phyloP scores from a whole-genome alignment of 2,329 filamentous ascomycete genomes.

The Berkeleyomyces basicola region DNA sequence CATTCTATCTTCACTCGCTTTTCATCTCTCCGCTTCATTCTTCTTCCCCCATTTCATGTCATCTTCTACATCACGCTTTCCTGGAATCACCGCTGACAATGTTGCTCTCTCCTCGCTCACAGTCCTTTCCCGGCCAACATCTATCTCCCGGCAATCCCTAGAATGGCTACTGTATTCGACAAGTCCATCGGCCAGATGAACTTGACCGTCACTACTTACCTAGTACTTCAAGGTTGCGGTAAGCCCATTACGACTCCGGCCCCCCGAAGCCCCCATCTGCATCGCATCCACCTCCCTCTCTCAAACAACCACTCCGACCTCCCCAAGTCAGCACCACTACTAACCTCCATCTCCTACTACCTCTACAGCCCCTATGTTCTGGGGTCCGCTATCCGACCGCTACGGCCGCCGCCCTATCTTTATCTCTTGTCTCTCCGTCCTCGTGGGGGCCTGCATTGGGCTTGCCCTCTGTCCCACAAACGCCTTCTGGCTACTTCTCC shows the following conservation, averaged over 20 bases:
- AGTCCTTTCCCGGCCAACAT: conserved; percentile 23
- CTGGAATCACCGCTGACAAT: neutral
- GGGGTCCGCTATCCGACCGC: conserved; percentile 22
- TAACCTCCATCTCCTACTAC: neutral
- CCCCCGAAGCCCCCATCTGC: neutral
- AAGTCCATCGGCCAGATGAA: conserved; percentile 20
- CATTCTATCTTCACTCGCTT: neutral
- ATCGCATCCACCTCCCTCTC: neutral
- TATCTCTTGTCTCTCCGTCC: conserved; percentile 19
- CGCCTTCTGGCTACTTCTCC: conserved; percentile 21
- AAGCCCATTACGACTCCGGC: neutral
- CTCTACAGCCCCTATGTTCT: conserved; percentile 20
- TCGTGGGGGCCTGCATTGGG: conserved; percentile 21
- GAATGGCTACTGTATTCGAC: conserved; percentile 18
- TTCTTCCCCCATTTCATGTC: neutral
- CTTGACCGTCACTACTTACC: conserved; percentile 21
- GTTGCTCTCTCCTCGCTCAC: neutral
- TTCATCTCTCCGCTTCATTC: neutral
- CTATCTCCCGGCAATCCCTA: conserved; percentile 21
- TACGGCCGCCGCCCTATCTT: conserved; percentile 21
- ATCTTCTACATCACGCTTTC: neutral
- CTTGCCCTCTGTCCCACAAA: conserved; percentile 20
- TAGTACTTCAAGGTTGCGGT: conserved; percentile 20
- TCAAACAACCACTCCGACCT: neutral
- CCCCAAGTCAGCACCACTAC: neutral